These are phyloP conservation scores for Stachybotrys chlorohalonatus DNA, from an alignment of 2,329 filamentous ascomycete genomes.

Conservation along the genomic window DNA sequence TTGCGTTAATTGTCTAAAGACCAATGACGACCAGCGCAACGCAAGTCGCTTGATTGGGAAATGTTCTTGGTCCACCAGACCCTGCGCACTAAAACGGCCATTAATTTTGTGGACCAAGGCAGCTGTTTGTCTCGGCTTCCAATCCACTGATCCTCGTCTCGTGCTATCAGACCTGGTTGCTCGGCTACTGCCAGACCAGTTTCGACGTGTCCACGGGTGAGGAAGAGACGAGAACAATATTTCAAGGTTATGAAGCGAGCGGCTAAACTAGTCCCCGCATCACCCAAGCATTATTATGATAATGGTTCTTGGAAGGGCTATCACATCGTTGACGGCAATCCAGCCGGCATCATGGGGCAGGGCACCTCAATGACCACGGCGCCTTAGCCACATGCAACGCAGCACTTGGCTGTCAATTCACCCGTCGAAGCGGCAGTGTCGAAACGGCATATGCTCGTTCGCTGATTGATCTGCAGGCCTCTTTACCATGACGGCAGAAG, in stretches of 20 bases:
- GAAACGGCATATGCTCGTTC: neutral
- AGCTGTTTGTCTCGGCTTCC: neutral
- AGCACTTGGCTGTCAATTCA: neutral
- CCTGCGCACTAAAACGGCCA: neutral
- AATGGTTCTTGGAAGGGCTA: neutral
- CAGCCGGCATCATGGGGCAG: neutral
- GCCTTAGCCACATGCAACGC: neutral
- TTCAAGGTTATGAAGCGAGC: neutral
- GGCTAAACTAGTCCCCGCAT: neutral
- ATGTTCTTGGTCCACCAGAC: neutral
- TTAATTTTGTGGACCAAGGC: neutral
- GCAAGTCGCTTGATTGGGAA: neutral
- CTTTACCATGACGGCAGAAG: neutral
- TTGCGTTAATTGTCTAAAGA: neutral
- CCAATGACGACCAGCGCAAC: neutral
- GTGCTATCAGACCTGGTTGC: neutral
- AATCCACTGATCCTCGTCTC: neutral
- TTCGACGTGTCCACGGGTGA: neutral
- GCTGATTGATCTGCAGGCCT: neutral
- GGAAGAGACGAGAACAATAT: neutral
- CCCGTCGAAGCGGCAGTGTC: neutral
- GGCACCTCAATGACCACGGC: neutral
- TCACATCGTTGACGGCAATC: neutral
- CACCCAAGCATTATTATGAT: too few relatives aligned
- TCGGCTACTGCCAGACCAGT: neutral